A percentile compares a stretch with the other conserved stretches of the same genome.
phyloP scores from a whole-genome alignment of 257 asterid genomes.

The Solanum clarkiae region DNA sequence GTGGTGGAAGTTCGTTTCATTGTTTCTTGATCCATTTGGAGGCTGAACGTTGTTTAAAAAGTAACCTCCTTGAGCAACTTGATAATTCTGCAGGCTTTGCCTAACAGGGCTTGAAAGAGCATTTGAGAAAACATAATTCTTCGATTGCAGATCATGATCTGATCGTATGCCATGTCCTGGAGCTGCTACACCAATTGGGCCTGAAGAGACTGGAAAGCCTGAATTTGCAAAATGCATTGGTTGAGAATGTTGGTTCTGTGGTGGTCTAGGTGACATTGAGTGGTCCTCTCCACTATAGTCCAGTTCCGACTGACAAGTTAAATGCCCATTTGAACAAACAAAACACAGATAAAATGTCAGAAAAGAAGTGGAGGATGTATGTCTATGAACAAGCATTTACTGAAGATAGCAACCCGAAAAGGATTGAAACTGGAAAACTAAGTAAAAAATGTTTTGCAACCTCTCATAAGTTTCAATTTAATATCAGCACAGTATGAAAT shows the following conservation, averaged over 20 bases:
- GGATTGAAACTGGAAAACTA: neutral
- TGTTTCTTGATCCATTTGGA: conserved; percentile 12
- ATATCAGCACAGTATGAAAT: neutral
- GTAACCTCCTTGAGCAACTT: conserved; percentile 20
- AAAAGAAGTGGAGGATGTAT: neutral
- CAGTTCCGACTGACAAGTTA: conserved; percentile 19
- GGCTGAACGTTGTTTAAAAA: conserved; percentile 11
- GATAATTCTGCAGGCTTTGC: conserved; percentile 32
- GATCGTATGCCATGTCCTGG: conserved; percentile 11
- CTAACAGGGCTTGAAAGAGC: conserved; percentile 41
- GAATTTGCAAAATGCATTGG: conserved; percentile 16
- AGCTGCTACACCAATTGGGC: conserved; percentile 12
- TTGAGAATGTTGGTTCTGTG: conserved; percentile 20
- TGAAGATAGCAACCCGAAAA: neutral
- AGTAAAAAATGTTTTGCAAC: neutral
- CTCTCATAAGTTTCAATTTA: neutral
- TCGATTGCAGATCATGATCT: conserved; percentile 27
- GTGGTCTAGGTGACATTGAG: conserved; percentile 30
- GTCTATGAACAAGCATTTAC: neutral
- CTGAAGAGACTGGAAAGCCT: conserved; percentile 13
- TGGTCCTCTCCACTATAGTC: conserved; percentile 31
- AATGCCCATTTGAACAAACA: neutral
- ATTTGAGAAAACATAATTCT: conserved; percentile 33
- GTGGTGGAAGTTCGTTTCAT: conserved; percentile 12
- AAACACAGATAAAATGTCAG: neutral